Percentiles rank a stretch among this genome's conserved stretches.
Conservation (phyloP, 2,329 filamentous ascomycete genomes). For the Colletotrichum caudatum region DNA sequence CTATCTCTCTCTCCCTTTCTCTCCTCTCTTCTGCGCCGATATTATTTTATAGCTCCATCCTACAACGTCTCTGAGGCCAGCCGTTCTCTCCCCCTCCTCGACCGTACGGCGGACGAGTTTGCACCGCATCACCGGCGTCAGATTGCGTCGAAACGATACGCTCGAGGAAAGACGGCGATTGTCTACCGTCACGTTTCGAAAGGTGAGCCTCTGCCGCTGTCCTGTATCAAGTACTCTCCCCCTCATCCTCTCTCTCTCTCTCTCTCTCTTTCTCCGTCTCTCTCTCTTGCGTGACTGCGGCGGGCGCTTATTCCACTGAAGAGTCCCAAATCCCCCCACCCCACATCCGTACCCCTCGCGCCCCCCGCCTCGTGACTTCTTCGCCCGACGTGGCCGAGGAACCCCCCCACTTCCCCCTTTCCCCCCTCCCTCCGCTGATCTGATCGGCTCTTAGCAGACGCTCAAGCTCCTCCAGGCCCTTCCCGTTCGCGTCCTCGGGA, state of each 20-base stretch:
- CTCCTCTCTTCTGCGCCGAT: background rate
- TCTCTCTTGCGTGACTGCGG: background rate
- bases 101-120: background rate
- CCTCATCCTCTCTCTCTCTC: background rate
- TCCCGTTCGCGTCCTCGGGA: conserved; percentile 25
- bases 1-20: too few species aligned
- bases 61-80: conserved; percentile 2
- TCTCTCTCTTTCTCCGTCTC: too few species aligned
- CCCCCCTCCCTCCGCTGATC: conserved; percentile 24
- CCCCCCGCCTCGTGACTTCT: conserved; percentile 40
- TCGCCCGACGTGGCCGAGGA: conserved; percentile 34
- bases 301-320: conserved; percentile 3
- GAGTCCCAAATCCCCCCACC: conserved; percentile 17
- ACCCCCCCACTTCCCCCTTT: too few species aligned
- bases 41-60: background rate
- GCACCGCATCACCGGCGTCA: background rate
- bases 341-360: conserved; percentile 37
- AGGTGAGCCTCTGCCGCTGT: background rate
- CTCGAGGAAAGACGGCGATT: background rate
- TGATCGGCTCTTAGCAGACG: conserved; percentile 33
- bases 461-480: conserved; percentile 23
- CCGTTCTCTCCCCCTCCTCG: background rate
- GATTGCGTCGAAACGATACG: background rate
- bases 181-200: background rate
- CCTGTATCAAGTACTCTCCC: background rate